Percentiles rank a stretch among this genome's conserved stretches.
Evolutionary conservation across 176 grass and related monocot species (phyloP).

Genomic region (Hsuehochloa calcarea): DNA sequence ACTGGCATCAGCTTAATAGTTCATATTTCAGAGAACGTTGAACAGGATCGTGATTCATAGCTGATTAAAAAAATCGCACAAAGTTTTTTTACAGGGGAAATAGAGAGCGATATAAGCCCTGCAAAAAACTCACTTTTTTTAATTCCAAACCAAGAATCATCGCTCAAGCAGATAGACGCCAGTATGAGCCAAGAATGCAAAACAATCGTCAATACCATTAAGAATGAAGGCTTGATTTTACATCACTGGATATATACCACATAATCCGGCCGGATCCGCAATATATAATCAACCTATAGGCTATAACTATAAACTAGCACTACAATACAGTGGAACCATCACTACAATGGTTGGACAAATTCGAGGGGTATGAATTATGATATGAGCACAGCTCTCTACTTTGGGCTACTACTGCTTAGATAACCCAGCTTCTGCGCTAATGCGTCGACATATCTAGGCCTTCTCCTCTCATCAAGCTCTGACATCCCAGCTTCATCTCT

Average conservation of each 20-base stretch:
- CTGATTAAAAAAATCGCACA: neutral
- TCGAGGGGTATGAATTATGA: neutral
- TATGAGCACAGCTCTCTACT: conserved; percentile 5
- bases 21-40: neutral
- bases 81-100: neutral
- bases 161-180: neutral
- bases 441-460: conserved; percentile 18
- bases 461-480: conserved; percentile 19
- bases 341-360: neutral
- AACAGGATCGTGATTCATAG: neutral
- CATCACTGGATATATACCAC: conserved; percentile 3
- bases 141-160: neutral
- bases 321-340: neutral
- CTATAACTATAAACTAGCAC: neutral
- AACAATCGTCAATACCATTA: neutral
- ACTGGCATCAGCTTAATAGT: neutral
- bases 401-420: conserved; percentile 26
- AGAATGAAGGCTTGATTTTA: neutral
- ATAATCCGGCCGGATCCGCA: neutral
- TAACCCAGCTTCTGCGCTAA: conserved; percentile 40
- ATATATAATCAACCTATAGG: neutral
- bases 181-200: neutral
- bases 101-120: neutral
- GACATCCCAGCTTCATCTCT: conserved; percentile 9
- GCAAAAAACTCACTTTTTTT: neutral